phyloP scores from a whole-genome alignment of 2,329 filamentous ascomycete genomes.

The Sarocladium brachiariae region DNA sequence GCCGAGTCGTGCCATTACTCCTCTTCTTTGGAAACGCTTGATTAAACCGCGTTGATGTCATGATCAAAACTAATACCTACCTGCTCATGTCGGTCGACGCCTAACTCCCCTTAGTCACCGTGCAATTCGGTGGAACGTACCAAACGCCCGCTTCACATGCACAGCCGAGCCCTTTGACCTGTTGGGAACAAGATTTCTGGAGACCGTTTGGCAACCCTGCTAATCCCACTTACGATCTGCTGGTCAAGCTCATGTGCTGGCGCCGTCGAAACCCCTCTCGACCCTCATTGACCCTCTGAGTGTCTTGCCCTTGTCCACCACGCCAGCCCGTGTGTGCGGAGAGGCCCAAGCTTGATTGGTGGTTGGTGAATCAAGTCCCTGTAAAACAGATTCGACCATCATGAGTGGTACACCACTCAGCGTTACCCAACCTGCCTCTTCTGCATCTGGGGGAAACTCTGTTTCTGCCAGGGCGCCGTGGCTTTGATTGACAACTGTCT shows the following conservation, averaged over 20 bases:
- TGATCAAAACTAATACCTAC: too few species aligned
- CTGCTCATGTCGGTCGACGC: too few species aligned
- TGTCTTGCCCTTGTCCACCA: constrained; percentile 5
- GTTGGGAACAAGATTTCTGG: too few species aligned
- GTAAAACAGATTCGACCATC: neutral
- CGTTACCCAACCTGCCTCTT: constrained; percentile 3
- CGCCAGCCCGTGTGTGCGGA: constrained; percentile 3
- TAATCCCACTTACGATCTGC: neutral
- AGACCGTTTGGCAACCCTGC: neutral
- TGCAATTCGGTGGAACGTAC: neutral
- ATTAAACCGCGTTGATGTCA: too few species aligned
- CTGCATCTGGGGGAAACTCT: constrained; percentile 4
- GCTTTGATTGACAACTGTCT: constrained; percentile 4
- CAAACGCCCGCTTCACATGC: neutral
- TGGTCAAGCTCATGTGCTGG: constrained; percentile 3
- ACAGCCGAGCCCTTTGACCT: neutral
- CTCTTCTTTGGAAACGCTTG: neutral
- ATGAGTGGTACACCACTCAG: neutral
- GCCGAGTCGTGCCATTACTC: neutral
- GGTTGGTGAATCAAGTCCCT: neutral
- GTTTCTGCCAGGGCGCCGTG: constrained; percentile 1
- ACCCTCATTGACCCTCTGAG: neutral
- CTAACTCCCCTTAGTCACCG: neutral
- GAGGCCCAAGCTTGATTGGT: constrained; percentile 6
- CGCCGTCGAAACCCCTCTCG: constrained; percentile 1